Evolutionary conservation across 177 flowering plant species (phyloP).

Genomic region (Telopea speciosissima): DNA sequence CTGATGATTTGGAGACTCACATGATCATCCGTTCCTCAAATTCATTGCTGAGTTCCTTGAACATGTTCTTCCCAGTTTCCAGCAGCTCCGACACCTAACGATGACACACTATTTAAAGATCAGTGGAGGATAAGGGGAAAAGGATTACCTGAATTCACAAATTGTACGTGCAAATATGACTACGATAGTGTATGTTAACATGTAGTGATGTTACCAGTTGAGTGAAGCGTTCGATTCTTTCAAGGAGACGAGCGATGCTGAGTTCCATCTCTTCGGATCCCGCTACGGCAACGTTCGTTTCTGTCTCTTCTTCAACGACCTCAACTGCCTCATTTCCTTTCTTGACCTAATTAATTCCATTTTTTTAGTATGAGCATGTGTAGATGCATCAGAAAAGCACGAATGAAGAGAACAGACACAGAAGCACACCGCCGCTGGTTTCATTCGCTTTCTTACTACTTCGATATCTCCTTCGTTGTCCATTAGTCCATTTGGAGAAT

Average conservation of each 20-base stretch:
- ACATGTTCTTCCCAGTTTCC: constrained; percentile 64
- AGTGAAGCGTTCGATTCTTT: constrained; percentile 70
- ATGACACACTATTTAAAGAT: no score
- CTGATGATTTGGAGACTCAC: constrained; percentile 28
- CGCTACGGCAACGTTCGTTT: constrained; percentile 13
- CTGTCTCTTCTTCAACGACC: constrained; percentile 32
- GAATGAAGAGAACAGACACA: neutral
- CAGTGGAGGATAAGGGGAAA: neutral
- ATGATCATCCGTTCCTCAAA: constrained; percentile 71
- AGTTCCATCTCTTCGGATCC: constrained; percentile 73
- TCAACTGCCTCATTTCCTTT: constrained; percentile 21
- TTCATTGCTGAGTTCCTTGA: constrained; percentile 59
- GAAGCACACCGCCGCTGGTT: constrained; percentile 1
- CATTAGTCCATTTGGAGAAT: neutral
- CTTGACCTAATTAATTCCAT: constrained; percentile 16
- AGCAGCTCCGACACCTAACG: constrained; percentile 65
- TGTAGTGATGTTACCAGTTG: constrained; percentile 37
- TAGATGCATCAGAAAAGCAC: neutral
- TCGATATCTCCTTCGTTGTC: constrained; percentile 6
- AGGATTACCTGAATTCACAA: neutral
- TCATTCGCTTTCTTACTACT: constrained; percentile 13
- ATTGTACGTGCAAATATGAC: no score
- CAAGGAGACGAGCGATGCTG: constrained; percentile 44
- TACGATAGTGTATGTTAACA: neutral
- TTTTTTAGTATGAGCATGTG: neutral